phyloP scores from a whole-genome alignment of 2,329 filamentous ascomycete species.

The Ascosphaera pollenicola region DNA sequence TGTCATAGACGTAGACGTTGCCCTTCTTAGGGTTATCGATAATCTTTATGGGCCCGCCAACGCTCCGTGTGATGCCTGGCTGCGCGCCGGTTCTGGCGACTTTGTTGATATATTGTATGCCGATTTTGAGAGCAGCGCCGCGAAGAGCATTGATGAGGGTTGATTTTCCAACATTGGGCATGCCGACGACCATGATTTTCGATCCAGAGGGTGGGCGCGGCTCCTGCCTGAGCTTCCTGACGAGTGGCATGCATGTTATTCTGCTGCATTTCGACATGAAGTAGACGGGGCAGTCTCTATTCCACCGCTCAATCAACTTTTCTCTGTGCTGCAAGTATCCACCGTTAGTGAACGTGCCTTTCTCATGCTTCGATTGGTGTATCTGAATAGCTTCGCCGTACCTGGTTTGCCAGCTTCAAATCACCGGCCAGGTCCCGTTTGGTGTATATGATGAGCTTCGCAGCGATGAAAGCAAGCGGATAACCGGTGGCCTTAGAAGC shows the following conservation, averaged over 20 bases:
- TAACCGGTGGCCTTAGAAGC: slow-evolving; percentile 97
- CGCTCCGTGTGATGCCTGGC: slow-evolving; percentile 73
- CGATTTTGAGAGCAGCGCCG: slow-evolving; percentile 34
- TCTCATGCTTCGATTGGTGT: neutral
- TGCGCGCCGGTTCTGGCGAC: slow-evolving; percentile 66
- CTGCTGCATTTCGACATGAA: slow-evolving; percentile 30
- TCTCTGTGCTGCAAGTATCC: slow-evolving; percentile 19
- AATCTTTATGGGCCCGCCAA: slow-evolving; percentile 66
- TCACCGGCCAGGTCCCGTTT: slow-evolving; percentile 53
- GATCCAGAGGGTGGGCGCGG: slow-evolving; percentile 33
- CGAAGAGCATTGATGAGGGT: slow-evolving; percentile 79
- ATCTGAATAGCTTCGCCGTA: too few relatives aligned
- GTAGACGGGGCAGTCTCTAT: slow-evolving; percentile 27
- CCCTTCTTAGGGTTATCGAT: slow-evolving; percentile 33
- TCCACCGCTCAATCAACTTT: slow-evolving; percentile 30
- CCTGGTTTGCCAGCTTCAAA: slow-evolving; percentile 17
- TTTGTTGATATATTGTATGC: neutral
- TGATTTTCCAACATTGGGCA: slow-evolving; percentile 96
- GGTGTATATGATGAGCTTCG: slow-evolving; percentile 92
- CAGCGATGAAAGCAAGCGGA: slow-evolving; percentile 85
- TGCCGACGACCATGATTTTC: slow-evolving; percentile 72
- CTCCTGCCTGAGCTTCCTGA: slow-evolving; percentile 18
- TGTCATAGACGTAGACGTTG: slow-evolving; percentile 66
- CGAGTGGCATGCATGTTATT: slow-evolving; percentile 25
- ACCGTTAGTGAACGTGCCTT: neutral